Evolutionary conservation across 148 eudicot species (phyloP), one percentile per base, ranked within the genome.

Genomic region (Fagopyrum homotropicum): DNA sequence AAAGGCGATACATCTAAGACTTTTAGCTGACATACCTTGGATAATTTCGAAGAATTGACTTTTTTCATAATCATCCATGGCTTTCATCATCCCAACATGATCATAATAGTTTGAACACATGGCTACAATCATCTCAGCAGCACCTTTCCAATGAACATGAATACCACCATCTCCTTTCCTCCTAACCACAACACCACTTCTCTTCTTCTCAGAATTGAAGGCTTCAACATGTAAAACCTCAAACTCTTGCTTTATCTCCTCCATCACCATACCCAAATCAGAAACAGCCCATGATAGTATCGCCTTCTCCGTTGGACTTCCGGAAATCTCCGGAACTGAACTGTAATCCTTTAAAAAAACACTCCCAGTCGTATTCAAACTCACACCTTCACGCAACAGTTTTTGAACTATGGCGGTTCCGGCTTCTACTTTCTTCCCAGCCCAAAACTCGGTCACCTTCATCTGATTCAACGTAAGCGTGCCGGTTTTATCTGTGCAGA

Each of bases 121-220:
- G 22, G 82, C 77, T 22, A 82, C 77, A n/a, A 82, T 83, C 81
- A 85, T 76, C 75, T 85, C 88, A 0, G 88, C 88, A 22, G 88
- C 85, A n/a, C 88, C 88, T 52, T 85, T 85, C 85, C 88, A 82
- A n/a, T 85, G 82, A 6, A 79, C 47, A 11, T 77, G 79, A 46
- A 75, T 47, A 10, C 17, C 52, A 2, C 72, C 60, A n/a, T 26
- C 68, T 14, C 4, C 46, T 9, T 16, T 73, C 8, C 72, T 76
- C 76, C 75, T 73, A 7, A 45, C 55, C 56, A 76, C 29, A 51
- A 81, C 78, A 15, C 83, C 83, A 19, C 83, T 83, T 56, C 78
- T 40, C 68, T 83, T 83, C 77, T 78, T 83, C 78, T 83, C 78
- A 4, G 86, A 83, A 17, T 81, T 83, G 72, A 83, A 83, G 29